Base-by-base conservation (phyloP, 2,329 filamentous ascomycete genomes). In the Sordariomycetes sp. region DNA sequence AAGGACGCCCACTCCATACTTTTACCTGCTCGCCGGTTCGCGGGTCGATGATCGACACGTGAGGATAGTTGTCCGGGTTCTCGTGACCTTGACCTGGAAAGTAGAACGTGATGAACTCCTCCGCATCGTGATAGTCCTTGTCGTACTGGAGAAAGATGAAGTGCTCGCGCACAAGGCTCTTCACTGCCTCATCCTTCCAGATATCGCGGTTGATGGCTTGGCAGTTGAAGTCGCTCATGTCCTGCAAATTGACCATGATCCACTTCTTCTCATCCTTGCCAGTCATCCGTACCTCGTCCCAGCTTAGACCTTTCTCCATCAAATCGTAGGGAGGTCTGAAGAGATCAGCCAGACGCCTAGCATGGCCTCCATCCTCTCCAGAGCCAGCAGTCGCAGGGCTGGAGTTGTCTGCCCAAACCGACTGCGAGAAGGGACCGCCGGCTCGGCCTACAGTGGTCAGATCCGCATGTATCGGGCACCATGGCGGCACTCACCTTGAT, bases 11-110 rank as follows among this genome's bases (percentile, higher is more conserved):
- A 11, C 84, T 87, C 90, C 92, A 96, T 2, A 88, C 75, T 63
- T 98, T 98, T 55, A 98, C 85, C 57, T 95, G 87, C 60, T 98
- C 92, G 40, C 92, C 92, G 1, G 92, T 98, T 39, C 92, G 75
- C 3, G 92, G 92, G 48, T 98, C 92, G 41, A 98, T 78, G 41
- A 98, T 94, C 29, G 87, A 86, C 37, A 96, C 92, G 53, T 98
- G 88, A 6, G 92, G 92, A 53, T 93, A 98, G 46, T 88, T 87
- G 50, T 90, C 83, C n/a, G 79, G 72, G 49, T 82, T 82, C 48
- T 94, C 86, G 45, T 83, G 76, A 28, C 68, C 67, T 35, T 77
- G 72, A 53, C 66, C 66, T 2, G 68, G 65, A 42, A 96, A 88
- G 63, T 98, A 98, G 58, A 94, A 94, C 36, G 85, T 84, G 40